Percentiles rank a stretch among this genome's conserved stretches.
Conservation (phyloP, 2,329 filamentous ascomycete species). For the Fusarium setosum region DNA sequence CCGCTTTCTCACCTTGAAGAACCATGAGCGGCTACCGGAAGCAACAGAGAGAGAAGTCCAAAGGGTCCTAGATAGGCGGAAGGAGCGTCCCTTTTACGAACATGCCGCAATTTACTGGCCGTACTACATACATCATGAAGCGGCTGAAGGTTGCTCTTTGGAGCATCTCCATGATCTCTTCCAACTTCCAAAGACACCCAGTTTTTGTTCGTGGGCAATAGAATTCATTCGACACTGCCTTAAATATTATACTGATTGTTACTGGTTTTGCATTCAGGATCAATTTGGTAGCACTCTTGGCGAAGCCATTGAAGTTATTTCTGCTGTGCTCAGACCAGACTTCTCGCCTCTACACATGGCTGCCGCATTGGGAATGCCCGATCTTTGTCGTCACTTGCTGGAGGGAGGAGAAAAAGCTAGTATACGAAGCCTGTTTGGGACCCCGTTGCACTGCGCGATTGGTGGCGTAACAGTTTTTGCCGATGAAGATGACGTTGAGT, state of each 20-base stretch:
- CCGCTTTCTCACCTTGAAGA: not conserved
- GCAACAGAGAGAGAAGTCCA: not conserved
- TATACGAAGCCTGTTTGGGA: not conserved
- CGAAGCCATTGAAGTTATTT: too few species aligned
- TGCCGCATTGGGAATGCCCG: not conserved
- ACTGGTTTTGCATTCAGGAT: not conserved
- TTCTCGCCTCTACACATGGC: slow-evolving; percentile 20
- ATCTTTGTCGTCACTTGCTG: slow-evolving; percentile 4
- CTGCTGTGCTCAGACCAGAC: not conserved
- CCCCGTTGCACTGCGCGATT: slow-evolving; percentile 9
- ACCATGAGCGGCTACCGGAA: not conserved
- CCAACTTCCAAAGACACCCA: not conserved
- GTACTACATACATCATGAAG: not conserved
- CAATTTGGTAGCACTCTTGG: too few species aligned
- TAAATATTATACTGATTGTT: not conserved
- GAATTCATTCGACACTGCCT: not conserved
- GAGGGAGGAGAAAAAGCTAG: not conserved
- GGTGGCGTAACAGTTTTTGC: not conserved
- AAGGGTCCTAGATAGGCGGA: not conserved
- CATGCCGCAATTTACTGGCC: not conserved
- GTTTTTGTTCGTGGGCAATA: not conserved
- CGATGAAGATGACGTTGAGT: not conserved
- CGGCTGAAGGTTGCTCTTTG: not conserved
- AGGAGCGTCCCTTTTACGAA: not conserved
- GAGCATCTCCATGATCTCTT: not conserved